These are phyloP conservation scores for Xylariomycetidae sp. DNA, from an alignment of 2,329 filamentous ascomycete genomes.

Conservation along the genomic window DNA sequence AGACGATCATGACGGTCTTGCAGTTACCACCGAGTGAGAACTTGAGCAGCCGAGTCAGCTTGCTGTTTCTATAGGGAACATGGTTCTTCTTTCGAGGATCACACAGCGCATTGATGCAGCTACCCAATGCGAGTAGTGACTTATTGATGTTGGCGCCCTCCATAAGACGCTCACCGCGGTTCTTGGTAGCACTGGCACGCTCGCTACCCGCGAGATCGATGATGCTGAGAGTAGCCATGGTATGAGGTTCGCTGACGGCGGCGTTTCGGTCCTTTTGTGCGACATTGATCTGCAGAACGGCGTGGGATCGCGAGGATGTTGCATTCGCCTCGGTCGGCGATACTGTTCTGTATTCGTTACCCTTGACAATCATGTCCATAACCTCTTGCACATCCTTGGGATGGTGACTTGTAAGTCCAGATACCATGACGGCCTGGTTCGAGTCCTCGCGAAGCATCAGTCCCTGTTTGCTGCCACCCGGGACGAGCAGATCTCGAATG, in stretches of 20 bases:
- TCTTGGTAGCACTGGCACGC: conserved; percentile 93
- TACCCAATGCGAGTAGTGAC: conserved; percentile 86
- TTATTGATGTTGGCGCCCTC: conserved; percentile 99
- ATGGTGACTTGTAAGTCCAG: conserved; percentile 85
- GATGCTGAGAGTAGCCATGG: conserved; percentile 96
- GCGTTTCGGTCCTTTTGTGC: conserved; percentile 93
- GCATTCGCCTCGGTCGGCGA: conserved; percentile 97
- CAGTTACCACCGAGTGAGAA: conserved; percentile 97
- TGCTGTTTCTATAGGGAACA: conserved; percentile 96
- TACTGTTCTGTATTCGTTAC: conserved; percentile 91
- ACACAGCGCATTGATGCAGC: conserved; percentile 97
- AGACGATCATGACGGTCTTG: conserved; percentile 99
- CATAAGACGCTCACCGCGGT: conserved; percentile 81
- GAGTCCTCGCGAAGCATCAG: conserved; percentile 93
- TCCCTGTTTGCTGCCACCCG: conserved; percentile 74
- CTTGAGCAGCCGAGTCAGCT: conserved; percentile 89
- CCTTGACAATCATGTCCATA: conserved; percentile 98
- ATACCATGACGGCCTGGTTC: conserved; percentile 86
- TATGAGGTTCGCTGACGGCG: conserved; percentile 87
- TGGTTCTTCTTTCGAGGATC: conserved; percentile 89
- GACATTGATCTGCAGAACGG: conserved; percentile 94
- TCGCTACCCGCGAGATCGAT: conserved; percentile 97
- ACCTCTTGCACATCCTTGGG: conserved; percentile 91
- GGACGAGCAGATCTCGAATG: conserved; percentile 89
- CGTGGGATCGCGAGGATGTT: conserved; percentile 94